A percentile compares a stretch with the other conserved stretches of the same genome.
Evolutionary conservation across 2,329 filamentous ascomycete species (phyloP).

Genomic region (Dichotomopilus funicola): DNA sequence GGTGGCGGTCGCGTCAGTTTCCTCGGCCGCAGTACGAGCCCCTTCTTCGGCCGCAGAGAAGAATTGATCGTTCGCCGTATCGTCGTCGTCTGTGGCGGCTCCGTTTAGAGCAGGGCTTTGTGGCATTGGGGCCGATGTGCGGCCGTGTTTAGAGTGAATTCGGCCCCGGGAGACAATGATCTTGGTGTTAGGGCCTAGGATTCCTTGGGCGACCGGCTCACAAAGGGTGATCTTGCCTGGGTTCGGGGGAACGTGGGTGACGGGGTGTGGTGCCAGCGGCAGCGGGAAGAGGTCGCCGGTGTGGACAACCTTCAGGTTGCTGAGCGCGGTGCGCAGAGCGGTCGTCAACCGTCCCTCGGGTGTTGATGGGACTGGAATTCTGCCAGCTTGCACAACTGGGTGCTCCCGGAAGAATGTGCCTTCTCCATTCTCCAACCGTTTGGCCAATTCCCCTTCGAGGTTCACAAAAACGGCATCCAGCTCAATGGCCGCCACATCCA

Average conservation of each 20-base stretch:
- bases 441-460: constrained; percentile 72
- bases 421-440: constrained; percentile 75
- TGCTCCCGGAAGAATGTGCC: constrained; percentile 70
- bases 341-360: constrained; percentile 54
- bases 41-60: constrained; percentile 86
- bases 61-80: constrained; percentile 84
- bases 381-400: constrained; percentile 36
- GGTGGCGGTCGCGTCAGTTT: constrained; percentile 53
- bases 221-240: constrained; percentile 88
- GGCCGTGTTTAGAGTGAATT: constrained; percentile 48
- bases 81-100: constrained; percentile 60
- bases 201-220: constrained; percentile 86
- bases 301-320: constrained; percentile 70
- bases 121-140: constrained; percentile 40
- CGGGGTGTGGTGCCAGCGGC: constrained; percentile 73
- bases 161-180: constrained; percentile 70
- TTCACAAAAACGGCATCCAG: constrained; percentile 84
- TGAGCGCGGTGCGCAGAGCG: constrained; percentile 68
- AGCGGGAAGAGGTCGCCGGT: constrained; percentile 72
- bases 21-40: constrained; percentile 50
- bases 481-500: constrained; percentile 72
- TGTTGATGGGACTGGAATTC: constrained; percentile 27
- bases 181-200: constrained; percentile 69
- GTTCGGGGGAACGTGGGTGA: constrained; percentile 76
- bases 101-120: constrained; percentile 52